Conservation (phyloP, 2,329 filamentous ascomycete species). For the Huntiella abstrusa region DNA sequence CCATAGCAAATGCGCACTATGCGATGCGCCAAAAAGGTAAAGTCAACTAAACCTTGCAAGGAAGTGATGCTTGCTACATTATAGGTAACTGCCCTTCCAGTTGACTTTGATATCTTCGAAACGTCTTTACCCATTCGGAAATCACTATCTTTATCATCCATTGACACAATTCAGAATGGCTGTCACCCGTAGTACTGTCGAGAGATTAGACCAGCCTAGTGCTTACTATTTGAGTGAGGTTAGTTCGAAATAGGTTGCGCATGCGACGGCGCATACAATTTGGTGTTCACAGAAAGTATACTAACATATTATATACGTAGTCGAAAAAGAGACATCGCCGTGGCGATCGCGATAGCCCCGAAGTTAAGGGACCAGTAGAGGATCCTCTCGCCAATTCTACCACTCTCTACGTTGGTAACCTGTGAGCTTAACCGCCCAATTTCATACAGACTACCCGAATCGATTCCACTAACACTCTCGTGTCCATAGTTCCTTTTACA, state of each 20-base stretch:
- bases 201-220: constrained; percentile 82
- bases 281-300: neutral
- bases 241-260: constrained; percentile 16
- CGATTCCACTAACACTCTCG: neutral
- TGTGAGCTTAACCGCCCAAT: constrained; percentile 32
- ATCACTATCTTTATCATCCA: neutral
- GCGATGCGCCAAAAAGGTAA: neutral
- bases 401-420: constrained; percentile 92
- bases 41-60: neutral
- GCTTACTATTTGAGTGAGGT: constrained; percentile 82
- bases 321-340: constrained; percentile 27
- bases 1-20: constrained; percentile 2
- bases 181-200: constrained; percentile 43
- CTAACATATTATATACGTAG: constrained; percentile 25
- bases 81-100: too few relatives aligned
- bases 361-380: constrained; percentile 24
- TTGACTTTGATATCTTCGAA: neutral
- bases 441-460: neutral
- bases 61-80: too few relatives aligned
- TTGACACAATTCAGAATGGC: constrained; percentile 1
- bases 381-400: constrained; percentile 75
- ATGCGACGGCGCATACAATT: constrained; percentile 4
- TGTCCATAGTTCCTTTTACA: constrained; percentile 66
- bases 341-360: constrained; percentile 38
- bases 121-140: neutral